Percentiles rank a stretch among this genome's conserved stretches.
phyloP scores from a whole-genome alignment of 345 rosid genomes.

The Eucalyptus tenuipes region DNA sequence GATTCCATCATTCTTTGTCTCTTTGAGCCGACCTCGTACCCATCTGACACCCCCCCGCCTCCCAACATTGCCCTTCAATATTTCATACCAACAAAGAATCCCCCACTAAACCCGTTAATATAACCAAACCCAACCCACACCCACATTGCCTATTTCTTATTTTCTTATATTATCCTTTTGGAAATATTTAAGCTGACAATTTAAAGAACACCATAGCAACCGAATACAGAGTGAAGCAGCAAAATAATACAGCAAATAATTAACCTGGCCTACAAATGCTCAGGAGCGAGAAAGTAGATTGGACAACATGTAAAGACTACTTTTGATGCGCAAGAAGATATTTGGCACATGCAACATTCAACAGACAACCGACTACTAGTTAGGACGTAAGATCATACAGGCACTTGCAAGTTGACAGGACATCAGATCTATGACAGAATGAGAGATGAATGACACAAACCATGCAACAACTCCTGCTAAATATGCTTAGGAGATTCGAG shows the following conservation, averaged over 20 bases:
- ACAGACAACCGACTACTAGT: not conserved
- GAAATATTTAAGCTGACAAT: not conserved
- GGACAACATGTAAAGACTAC: not conserved
- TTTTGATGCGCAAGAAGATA: not conserved
- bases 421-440: not conserved
- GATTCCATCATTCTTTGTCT: conserved; percentile 99
- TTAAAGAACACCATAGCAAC: not conserved
- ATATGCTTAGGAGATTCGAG: not conserved
- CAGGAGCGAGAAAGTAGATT: not conserved
- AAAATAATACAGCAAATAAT: not conserved
- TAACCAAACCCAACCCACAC: conserved; percentile 74
- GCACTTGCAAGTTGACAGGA: not conserved
- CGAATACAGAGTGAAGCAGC: not conserved
- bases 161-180: not conserved
- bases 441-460: not conserved
- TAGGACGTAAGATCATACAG: not conserved
- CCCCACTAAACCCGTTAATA: conserved; percentile 97
- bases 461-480: not conserved
- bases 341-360: not conserved
- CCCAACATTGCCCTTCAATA: conserved; percentile 96
- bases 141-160: conserved; percentile 13
- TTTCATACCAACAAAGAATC: conserved; percentile 58
- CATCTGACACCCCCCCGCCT: conserved; percentile 93
- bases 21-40: conserved; percentile 99
- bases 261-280: not conserved